Evolutionary conservation across 768 basidiomycete genomes (phyloP).

Genomic region (Ramaria sp.): DNA sequence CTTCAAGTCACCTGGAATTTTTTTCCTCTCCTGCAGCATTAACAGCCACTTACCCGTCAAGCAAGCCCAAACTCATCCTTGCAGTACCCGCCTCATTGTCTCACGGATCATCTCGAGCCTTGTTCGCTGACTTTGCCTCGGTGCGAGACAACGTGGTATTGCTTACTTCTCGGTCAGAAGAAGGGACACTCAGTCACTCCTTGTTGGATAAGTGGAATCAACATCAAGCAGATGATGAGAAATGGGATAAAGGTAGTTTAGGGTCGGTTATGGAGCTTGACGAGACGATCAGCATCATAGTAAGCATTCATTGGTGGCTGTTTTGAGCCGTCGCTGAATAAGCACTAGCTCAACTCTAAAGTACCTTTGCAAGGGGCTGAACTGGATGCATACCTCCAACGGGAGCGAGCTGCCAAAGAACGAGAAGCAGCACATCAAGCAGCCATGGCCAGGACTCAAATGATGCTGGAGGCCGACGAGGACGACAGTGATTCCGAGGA

Average conservation of each 20-base stretch:
- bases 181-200: constrained; percentile 65
- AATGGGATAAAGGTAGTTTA: constrained; percentile 85
- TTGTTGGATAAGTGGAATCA: constrained; percentile 84
- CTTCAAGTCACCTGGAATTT: constrained; percentile 76
- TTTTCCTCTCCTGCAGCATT: constrained; percentile 77
- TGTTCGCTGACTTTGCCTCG: constrained; percentile 82
- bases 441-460: constrained; percentile 68
- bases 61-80: constrained; percentile 86
- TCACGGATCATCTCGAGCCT: constrained; percentile 77
- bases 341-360: constrained; percentile 69
- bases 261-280: constrained; percentile 82
- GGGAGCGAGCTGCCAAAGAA: constrained; percentile 68
- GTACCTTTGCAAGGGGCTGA: constrained; percentile 84
- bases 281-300: constrained; percentile 54
- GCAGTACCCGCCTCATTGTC: constrained; percentile 90
- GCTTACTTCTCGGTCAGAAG: constrained; percentile 69
- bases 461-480: constrained; percentile 90
- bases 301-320: constrained; percentile 21
- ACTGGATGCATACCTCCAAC: constrained; percentile 68
- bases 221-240: constrained; percentile 66
- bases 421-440: constrained; percentile 83
- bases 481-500: constrained; percentile 37
- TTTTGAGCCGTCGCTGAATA: neutral
- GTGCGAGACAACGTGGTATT: constrained; percentile 80
- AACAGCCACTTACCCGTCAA: constrained; percentile 70